phyloP scores from a whole-genome alignment of 192 early-diverging fungal genomes.

The Dissophora globulifera region DNA sequence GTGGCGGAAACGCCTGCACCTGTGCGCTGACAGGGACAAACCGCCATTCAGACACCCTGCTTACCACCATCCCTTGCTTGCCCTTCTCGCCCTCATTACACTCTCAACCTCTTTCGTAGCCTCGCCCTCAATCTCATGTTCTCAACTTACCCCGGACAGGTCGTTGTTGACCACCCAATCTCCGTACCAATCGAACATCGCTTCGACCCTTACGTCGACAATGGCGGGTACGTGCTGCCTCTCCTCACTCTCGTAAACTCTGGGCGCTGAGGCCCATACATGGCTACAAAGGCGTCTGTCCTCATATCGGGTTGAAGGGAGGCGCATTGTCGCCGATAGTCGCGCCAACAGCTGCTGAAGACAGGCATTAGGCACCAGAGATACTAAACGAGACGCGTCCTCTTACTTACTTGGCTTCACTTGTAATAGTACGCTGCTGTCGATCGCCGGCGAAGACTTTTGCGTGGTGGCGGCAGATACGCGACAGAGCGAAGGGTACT shows the following conservation, averaged over 20 bases:
- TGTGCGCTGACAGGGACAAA: too few species aligned
- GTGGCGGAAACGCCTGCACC: too few species aligned
- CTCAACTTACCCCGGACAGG: constrained; percentile 52
- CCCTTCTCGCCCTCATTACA: background rate
- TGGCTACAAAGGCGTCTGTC: too few species aligned
- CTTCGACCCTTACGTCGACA: constrained; percentile 94
- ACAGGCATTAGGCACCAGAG: background rate
- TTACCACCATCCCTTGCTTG: background rate
- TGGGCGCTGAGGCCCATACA: too few species aligned
- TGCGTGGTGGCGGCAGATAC: constrained; percentile 96
- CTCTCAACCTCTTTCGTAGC: background rate
- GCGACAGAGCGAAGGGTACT: constrained; percentile 93
- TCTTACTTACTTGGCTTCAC: background rate
- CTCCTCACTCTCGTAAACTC: background rate
- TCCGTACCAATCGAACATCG: constrained; percentile 60
- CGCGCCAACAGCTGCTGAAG: background rate
- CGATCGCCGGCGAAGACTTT: constrained; percentile 96
- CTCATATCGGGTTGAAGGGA: too few species aligned
- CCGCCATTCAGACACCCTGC: background rate
- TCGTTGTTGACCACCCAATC: constrained; percentile 52
- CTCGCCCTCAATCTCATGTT: constrained; percentile 8
- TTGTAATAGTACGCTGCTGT: constrained; percentile 65
- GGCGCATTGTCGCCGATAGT: too few species aligned
- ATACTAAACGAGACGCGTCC: background rate
- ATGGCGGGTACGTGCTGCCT: constrained; percentile 67